Conservation (phyloP, 495 filamentous ascomycete species). For the Daldinia decipiens region DNA sequence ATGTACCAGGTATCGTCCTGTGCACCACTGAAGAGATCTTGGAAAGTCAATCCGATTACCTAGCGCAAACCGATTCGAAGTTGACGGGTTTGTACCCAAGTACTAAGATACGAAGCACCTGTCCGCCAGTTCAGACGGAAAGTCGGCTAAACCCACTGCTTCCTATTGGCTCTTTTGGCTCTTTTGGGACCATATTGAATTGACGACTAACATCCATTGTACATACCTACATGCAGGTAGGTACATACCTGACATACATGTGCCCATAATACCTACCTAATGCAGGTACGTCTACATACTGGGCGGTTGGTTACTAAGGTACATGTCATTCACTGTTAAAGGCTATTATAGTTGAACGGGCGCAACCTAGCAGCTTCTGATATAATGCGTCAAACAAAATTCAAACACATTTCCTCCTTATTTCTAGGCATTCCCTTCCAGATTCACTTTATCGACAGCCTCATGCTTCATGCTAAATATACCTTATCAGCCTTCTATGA, state of each 20-base stretch:
- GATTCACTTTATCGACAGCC: constrained; percentile 1
- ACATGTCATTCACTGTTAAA: background rate
- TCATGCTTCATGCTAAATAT: constrained; percentile 11
- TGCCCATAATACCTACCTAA: background rate
- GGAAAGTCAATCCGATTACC: constrained; percentile 9
- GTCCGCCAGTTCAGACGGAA: background rate
- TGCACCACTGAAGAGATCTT: background rate
- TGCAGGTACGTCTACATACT: background rate
- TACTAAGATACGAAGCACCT: background rate
- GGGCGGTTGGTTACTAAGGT: background rate
- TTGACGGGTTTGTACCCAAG: background rate
- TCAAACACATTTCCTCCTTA: constrained; percentile 1
- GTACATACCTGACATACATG: constrained; percentile 4
- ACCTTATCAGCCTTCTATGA: background rate
- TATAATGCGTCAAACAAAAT: background rate
- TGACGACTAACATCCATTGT: too few relatives aligned
- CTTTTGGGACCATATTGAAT: background rate
- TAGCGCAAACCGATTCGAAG: background rate
- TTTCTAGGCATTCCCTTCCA: constrained; percentile 4
- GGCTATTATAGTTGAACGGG: background rate
- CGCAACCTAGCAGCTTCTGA: background rate
- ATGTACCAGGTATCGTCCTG: background rate
- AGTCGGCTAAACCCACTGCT: constrained; percentile 18
- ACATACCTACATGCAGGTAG: background rate
- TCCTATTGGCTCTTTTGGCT: constrained; percentile 40